Base-by-base conservation (phyloP, 176 grass and related monocot species). In the Puccinellia tenuiflora region DNA sequence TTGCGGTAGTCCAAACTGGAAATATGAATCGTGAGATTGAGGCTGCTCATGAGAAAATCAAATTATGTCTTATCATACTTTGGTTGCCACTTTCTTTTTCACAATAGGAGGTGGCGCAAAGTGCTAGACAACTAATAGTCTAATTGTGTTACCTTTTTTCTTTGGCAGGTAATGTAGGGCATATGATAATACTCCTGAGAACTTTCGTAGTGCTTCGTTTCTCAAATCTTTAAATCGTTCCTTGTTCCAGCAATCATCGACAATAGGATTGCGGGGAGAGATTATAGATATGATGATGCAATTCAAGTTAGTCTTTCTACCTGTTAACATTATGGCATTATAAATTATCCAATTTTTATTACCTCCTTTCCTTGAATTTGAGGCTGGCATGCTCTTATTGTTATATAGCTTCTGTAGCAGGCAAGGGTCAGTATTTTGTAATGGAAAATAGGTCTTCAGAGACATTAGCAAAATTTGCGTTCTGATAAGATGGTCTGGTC, bases 281-380 rank as follows among this genome's bases (percentile, higher is more conserved):
- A 94, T 89, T 91, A 91, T 83, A 90, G 75, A 89, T 91, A 88
- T 39, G 82, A 87, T 77, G 89, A 94, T 83, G 83, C 90, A 66
- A 73, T 91, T 87, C 92, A 91, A 90, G 89, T 94, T 91, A 94
- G 92, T 94, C 20, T 62, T 22, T 79, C 43, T 88, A 77, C 72
- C 68, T 84, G 2, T 82, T 82, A 59, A 65, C 22, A 78, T 79
- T 86, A 53, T 68, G 17, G 17, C 86, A 38, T 67, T 74, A 47
- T 29, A 40, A 63, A 59, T 31, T 63, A 42, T 70, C 29, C 60
- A 26, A 71, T 29, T 64, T 3, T 50, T 65, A 65, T 76, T 5
- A 71, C 20, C 40, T 73, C 47, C 28, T 84, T 68, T 34, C 30
- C 29, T 81, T 81, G 18, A 57, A 69, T 70, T 81, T 72, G n/a